phyloP scores from a whole-genome alignment of 208 protist genomes.

The Trypanosoma boissoni region DNA sequence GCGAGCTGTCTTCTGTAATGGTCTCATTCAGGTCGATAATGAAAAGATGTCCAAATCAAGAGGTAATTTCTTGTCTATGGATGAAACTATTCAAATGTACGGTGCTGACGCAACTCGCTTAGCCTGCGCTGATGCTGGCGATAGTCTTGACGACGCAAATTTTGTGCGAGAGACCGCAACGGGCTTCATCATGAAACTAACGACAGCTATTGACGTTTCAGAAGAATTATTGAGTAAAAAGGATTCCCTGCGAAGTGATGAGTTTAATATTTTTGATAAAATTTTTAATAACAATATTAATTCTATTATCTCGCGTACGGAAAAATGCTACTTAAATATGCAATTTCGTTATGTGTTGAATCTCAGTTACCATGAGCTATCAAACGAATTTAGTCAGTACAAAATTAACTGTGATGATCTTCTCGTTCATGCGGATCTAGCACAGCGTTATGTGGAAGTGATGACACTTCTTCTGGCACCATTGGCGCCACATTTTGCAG shows the following conservation, averaged over 20 bases:
- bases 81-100: constrained; percentile 82
- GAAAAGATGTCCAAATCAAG: constrained; percentile 99
- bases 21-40: constrained; percentile 98
- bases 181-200: constrained; percentile 96
- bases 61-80: constrained; percentile 99
- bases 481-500: constrained; percentile 96
- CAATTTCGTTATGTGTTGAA: constrained; percentile 96
- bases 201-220: constrained; percentile 93
- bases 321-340: constrained; percentile 91
- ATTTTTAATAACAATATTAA: constrained; percentile 96
- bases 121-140: constrained; percentile 98
- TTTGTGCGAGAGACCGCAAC: constrained; percentile 95
- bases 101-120: constrained; percentile 94
- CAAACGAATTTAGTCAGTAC: constrained; percentile 93
- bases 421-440: constrained; percentile 66
- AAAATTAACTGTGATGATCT: constrained; percentile 75
- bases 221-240: constrained; percentile 62
- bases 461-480: constrained; percentile 94
- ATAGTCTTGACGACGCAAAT: constrained; percentile 98
- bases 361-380: constrained; percentile 94
- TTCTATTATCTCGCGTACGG: constrained; percentile 77
- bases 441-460: constrained; percentile 91
- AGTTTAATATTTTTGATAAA: constrained; percentile 82
- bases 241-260: constrained; percentile 46
- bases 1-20: constrained; percentile 97